Conservation (phyloP, 352 stramenopile species). For the Peronospora farinosa region DNA sequence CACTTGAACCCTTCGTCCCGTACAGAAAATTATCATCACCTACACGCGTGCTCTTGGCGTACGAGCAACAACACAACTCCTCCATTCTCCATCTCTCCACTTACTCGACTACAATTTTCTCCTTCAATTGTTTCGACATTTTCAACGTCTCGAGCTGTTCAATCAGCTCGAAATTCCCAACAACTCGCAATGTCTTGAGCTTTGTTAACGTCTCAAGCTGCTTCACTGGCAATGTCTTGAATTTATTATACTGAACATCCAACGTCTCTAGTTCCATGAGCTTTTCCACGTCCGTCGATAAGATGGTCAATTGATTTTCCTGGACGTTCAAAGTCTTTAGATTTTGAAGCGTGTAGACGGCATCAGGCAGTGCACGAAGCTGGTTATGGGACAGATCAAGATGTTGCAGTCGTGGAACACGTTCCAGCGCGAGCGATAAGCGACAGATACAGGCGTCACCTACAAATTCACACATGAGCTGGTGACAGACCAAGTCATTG, state of each 20-base stretch:
- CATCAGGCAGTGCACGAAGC: constrained; percentile 66
- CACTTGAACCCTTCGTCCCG: too few relatives aligned
- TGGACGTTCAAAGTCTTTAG: constrained; percentile 56
- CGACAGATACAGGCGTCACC: constrained; percentile 80
- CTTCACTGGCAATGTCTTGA: constrained; percentile 35
- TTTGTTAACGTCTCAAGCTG: constrained; percentile 34
- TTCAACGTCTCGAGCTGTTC: constrained; percentile 3
- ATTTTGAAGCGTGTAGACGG: constrained; percentile 59
- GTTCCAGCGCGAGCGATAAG: constrained; percentile 72
- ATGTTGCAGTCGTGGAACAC: constrained; percentile 48
- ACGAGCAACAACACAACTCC: too few relatives aligned
- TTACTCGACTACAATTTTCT: constrained; percentile 32
- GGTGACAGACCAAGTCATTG: constrained; percentile 84
- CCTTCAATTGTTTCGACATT: constrained; percentile 27
- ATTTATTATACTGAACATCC: constrained; percentile 52
- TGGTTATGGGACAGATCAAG: constrained; percentile 78
- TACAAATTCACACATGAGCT: constrained; percentile 90
- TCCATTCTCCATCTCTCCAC: too few relatives aligned
- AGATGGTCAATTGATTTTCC: constrained; percentile 52
- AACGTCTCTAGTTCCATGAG: constrained; percentile 55
- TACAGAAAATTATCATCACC: too few relatives aligned
- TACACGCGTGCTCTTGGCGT: too few relatives aligned
- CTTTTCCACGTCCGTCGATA: constrained; percentile 40
- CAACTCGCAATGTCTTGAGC: constrained; percentile 38
- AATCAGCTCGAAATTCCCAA: constrained; percentile 39